phyloP scores from a whole-genome alignment of 2,329 filamentous ascomycete genomes.

The Fusarium annulatum region DNA sequence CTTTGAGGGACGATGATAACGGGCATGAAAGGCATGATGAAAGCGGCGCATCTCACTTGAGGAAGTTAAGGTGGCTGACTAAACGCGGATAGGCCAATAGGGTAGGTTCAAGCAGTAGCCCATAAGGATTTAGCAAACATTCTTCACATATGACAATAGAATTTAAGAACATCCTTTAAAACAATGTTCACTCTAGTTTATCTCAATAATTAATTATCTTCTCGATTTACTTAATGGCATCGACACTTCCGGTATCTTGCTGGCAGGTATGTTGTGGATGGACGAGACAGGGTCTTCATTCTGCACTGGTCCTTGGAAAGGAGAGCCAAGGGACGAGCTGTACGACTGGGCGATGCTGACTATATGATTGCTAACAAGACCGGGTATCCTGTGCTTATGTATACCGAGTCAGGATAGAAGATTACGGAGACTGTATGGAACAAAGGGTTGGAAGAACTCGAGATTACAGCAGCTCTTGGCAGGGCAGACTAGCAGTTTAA shows the following conservation, averaged over 20 bases:
- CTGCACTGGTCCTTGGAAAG: slow-evolving; percentile 4
- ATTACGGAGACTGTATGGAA: slow-evolving; percentile 8
- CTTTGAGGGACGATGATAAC: too few relatives aligned
- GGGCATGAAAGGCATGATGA: too few relatives aligned
- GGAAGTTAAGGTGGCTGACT: not conserved
- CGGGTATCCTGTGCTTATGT: slow-evolving; percentile 4
- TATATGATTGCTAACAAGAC: not conserved
- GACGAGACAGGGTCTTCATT: not conserved
- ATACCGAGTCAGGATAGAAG: not conserved
- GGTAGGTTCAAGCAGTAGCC: not conserved
- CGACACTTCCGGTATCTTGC: not conserved
- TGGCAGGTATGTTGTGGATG: not conserved
- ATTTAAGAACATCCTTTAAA: not conserved
- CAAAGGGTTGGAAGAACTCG: not conserved
- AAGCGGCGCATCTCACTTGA: not conserved
- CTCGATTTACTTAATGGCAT: not conserved
- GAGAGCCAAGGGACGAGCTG: slow-evolving; percentile 1
- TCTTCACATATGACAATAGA: not conserved
- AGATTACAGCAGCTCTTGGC: not conserved
- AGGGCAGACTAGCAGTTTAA: not conserved
- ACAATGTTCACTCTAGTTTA: not conserved
- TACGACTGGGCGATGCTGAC: not conserved
- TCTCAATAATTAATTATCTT: accelerated
- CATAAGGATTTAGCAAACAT: not conserved
- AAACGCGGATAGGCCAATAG: not conserved